Base-by-base conservation (phyloP, 169 alveolate species). In the Condylostoma magnum region DNA sequence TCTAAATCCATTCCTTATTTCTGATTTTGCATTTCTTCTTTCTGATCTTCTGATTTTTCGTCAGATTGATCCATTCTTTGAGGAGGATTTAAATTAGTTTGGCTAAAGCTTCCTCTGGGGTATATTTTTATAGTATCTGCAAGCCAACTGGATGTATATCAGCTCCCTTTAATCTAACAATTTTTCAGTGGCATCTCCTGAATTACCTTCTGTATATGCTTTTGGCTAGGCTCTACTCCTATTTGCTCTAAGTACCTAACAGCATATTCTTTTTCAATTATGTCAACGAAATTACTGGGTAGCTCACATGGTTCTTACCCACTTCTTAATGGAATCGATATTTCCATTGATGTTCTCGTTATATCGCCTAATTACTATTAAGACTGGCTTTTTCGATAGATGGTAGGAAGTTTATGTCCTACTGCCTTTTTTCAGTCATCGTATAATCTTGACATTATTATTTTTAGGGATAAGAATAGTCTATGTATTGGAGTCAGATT, bases 221-320 rank as follows among this genome's bases (percentile, higher is more conserved):
- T 76, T 25, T 43, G 46, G 34, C 47, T 81, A 4, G 89, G 76
- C 8, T 76, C 83, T 28, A 81, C 76, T 3, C 85, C 85, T 71
- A 81, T 69, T 1, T n/a, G 28, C 53, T 81, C 85, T 4, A 81
- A 65, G 54, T 76, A 81, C 18, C 84, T 38, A 27, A 81, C 89
- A 30, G 89, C 89, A 55, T 81, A 81, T 50, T 81, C 89, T 36
- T 65, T 56, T 51, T 81, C 85, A 15, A 81, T 69, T 10, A 66
- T 82, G 41, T 81, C 77, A 6, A 81, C 69, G 36, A 81, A 81
- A 22, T 77, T 68, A 25, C 77, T 82, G 46, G 76, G 53, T 27
- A 81, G 58, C 30, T 57, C 79, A 3, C 25, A 68, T 18, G 66
- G 71, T 28, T 70, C 75, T 0, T 73, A 28, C 2, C 83, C 77